phyloP scores from a whole-genome alignment of 169 alveolate genomes.

The Theileria parva region DNA sequence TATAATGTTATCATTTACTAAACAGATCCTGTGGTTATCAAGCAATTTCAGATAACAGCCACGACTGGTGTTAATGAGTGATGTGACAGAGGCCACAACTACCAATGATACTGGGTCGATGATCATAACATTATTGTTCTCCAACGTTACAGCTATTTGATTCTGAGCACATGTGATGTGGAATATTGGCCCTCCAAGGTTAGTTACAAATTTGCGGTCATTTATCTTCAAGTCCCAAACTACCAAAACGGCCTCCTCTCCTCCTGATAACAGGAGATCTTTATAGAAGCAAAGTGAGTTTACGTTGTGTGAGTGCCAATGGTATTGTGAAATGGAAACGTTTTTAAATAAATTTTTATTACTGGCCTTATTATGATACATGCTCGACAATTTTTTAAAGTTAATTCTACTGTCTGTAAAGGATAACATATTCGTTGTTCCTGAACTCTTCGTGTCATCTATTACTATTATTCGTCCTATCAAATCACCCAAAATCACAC shows the following conservation, averaged over 20 bases:
- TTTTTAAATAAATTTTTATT: slow-evolving; percentile 4
- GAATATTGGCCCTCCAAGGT: slow-evolving; percentile 60
- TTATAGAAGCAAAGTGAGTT: slow-evolving; percentile 45
- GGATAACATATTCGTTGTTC: background rate
- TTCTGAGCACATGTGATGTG: slow-evolving; percentile 26
- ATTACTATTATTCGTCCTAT: slow-evolving; percentile 36
- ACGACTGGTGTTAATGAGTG: background rate
- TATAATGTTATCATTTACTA: slow-evolving; percentile 46
- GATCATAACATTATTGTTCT: slow-evolving; percentile 33
- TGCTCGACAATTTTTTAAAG: background rate
- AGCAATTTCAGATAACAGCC: background rate
- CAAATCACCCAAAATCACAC: slow-evolving; percentile 55
- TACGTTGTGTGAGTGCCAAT: slow-evolving; percentile 67
- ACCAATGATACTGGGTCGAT: slow-evolving; percentile 46
- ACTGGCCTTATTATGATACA: slow-evolving; percentile 9
- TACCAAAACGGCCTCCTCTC: slow-evolving; percentile 65
- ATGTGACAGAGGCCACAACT: background rate
- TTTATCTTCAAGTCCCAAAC: slow-evolving; percentile 54
- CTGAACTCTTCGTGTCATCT: background rate
- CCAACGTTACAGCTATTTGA: slow-evolving; percentile 21
- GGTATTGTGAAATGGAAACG: background rate
- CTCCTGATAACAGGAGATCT: slow-evolving; percentile 51
- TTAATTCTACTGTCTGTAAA: background rate
- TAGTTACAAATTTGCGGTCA: slow-evolving; percentile 51
- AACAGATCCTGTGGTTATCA: background rate